A percentile compares a stretch with the other conserved stretches of the same genome.
These are phyloP conservation scores for Leucocoprinus birnbaumii DNA, from an alignment of 768 basidiomycete genomes.

Conservation along the genomic window DNA sequence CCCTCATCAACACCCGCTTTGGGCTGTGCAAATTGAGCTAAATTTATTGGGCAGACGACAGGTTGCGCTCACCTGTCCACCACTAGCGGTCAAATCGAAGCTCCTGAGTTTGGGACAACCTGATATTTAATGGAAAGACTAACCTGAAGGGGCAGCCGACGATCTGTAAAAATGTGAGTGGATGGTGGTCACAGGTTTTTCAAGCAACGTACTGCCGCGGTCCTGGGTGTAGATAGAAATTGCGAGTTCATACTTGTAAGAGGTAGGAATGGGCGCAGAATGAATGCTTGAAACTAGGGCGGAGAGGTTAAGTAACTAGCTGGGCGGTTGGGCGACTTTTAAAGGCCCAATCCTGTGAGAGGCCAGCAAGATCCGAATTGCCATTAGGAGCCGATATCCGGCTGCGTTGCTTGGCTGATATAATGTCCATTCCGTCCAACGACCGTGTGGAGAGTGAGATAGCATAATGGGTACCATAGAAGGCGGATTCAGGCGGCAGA, in stretches of 20 bases:
- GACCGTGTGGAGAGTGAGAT: neutral
- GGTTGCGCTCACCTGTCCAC: conserved; percentile 53
- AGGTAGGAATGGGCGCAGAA: conserved; percentile 23
- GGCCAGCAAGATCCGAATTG: conserved; percentile 4
- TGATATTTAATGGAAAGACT: conserved; percentile 24
- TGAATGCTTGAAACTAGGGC: conserved; percentile 6
- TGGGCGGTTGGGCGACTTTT: neutral
- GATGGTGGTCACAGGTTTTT: conserved; percentile 9
- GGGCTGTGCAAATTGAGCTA: conserved; percentile 40
- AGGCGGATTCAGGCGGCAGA: neutral
- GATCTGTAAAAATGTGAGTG: conserved; percentile 47
- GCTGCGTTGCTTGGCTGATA: neutral
- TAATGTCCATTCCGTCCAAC: neutral
- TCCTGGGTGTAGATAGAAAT: conserved; percentile 69
- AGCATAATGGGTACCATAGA: neutral
- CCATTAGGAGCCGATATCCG: neutral
- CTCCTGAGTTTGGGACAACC: conserved; percentile 11
- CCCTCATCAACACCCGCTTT: conserved; percentile 82
- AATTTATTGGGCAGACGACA: conserved; percentile 3
- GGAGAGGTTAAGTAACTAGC: neutral
- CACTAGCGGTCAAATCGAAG: conserved; percentile 34
- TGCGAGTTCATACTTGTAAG: conserved; percentile 13
- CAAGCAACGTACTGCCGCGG: conserved; percentile 65
- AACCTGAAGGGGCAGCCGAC: conserved; percentile 96
- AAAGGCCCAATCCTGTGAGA: neutral